phyloP scores from a whole-genome alignment of 805 yeast genomes.

The Barnettozyma californica region DNA sequence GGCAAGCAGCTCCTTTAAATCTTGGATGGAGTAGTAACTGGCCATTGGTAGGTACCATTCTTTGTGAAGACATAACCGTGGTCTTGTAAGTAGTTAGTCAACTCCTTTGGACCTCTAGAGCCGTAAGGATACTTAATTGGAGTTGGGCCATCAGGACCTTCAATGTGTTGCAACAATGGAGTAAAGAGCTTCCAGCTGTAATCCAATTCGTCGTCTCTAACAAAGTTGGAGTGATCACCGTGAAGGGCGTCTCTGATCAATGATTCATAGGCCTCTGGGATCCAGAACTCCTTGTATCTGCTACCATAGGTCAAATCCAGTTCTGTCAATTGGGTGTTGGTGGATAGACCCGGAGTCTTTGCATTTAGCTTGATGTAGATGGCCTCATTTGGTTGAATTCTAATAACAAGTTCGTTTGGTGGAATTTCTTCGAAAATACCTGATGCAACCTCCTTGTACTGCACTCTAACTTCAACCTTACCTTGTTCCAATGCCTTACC shows the following conservation, averaged over 20 bases:
- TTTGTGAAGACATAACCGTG: constrained; percentile 72
- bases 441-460: constrained; percentile 78
- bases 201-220: constrained; percentile 95
- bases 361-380: constrained; percentile 89
- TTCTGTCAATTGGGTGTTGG: constrained; percentile 79
- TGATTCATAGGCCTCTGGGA: constrained; percentile 97
- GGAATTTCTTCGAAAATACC: constrained; percentile 80
- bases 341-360: constrained; percentile 88
- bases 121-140: constrained; percentile 81
- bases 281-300: constrained; percentile 84
- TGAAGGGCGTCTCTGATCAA: constrained; percentile 83
- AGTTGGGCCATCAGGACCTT: constrained; percentile 59
- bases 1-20: constrained; percentile 1
- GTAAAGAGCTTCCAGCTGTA: constrained; percentile 91
- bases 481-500: constrained; percentile 96
- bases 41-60: constrained; percentile 81
- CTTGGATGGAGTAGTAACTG: constrained; percentile 52
- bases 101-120: constrained; percentile 75
- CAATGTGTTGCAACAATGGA: constrained; percentile 78
- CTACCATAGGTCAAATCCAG: constrained; percentile 80
- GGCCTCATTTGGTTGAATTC: constrained; percentile 94
- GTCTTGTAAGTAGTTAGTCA: constrained; percentile 53
- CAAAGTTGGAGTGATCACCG: constrained; percentile 96
- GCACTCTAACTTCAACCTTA: constrained; percentile 92
- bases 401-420: constrained; percentile 88